These are phyloP conservation scores for Dendrothele bispora DNA, from an alignment of 768 basidiomycete species.

Conservation along the genomic window DNA sequence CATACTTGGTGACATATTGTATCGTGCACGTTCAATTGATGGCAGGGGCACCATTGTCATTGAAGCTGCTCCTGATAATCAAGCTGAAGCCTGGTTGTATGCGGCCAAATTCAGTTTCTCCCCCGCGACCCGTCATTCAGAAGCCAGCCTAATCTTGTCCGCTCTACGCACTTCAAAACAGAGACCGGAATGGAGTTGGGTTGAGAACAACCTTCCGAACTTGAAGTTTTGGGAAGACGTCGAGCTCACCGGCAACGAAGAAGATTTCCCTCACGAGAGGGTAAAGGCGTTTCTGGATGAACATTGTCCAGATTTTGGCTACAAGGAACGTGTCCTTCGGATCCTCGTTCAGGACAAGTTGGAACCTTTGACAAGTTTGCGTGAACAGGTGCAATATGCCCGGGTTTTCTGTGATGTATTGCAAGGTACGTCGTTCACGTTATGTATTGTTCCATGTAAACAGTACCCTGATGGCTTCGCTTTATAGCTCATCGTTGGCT, in stretches of 20 bases:
- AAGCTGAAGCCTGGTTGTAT: not conserved
- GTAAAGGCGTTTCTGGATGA: not conserved
- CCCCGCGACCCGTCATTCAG: not conserved
- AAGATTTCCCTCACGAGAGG: not conserved
- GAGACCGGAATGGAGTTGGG: not conserved
- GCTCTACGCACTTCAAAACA: not conserved
- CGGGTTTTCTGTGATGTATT: not conserved
- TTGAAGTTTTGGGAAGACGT: not conserved
- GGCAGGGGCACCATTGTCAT: not conserved
- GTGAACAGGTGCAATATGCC: not conserved
- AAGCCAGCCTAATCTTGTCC: not conserved
- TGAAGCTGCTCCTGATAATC: not conserved
- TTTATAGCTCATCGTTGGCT: constrained; percentile 7
- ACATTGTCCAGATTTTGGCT: not conserved
- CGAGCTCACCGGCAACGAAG: not conserved
- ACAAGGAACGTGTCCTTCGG: not conserved
- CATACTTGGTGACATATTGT: too few species aligned
- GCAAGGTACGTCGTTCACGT: not conserved
- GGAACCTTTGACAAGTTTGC: not conserved
- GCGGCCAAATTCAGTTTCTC: not conserved
- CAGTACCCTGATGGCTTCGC: not conserved
- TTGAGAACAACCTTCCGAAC: not conserved
- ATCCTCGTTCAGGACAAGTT: not conserved
- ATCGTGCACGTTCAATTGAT: not conserved
- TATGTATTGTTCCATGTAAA: too few species aligned